A percentile compares a stretch with the other conserved stretches of the same genome.
Conservation (phyloP, 2,329 filamentous ascomycete species). For the Talaromyces sp. region DNA sequence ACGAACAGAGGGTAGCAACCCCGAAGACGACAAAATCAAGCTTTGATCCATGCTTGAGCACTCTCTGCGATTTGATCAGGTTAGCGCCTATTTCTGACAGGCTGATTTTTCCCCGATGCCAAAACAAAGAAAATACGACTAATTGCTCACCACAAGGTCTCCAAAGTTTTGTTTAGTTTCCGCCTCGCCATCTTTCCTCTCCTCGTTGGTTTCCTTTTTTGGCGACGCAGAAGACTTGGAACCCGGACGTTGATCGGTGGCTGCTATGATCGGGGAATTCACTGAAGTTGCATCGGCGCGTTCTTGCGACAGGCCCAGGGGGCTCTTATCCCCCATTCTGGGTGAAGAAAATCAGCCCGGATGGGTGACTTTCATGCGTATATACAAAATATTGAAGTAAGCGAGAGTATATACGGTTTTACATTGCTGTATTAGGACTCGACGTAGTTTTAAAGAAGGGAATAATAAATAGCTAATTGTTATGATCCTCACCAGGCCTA, state of each 20-base stretch:
- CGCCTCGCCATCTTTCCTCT: background rate
- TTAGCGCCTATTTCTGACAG: background rate
- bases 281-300: background rate
- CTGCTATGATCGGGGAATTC: background rate
- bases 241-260: background rate
- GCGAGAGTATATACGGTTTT: background rate
- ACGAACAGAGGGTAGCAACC: background rate
- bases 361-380: background rate
- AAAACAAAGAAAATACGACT: background rate
- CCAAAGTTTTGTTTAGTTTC: background rate
- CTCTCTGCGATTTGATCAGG: background rate
- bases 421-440: background rate
- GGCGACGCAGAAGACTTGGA: background rate
- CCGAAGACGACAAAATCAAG: background rate
- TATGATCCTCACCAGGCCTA: background rate
- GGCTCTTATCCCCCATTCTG: background rate
- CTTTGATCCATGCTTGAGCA: background rate
- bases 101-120: background rate
- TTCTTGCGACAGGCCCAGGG: background rate
- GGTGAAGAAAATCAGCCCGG: background rate
- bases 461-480: background rate
- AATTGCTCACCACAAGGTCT: background rate
- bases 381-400: background rate
- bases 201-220: background rate
- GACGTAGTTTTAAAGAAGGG: background rate